A percentile compares a stretch with the other conserved stretches of the same genome.
Conservation (phyloP, 2,329 filamentous ascomycete species). For the Penicillium aurantiogriseum region DNA sequence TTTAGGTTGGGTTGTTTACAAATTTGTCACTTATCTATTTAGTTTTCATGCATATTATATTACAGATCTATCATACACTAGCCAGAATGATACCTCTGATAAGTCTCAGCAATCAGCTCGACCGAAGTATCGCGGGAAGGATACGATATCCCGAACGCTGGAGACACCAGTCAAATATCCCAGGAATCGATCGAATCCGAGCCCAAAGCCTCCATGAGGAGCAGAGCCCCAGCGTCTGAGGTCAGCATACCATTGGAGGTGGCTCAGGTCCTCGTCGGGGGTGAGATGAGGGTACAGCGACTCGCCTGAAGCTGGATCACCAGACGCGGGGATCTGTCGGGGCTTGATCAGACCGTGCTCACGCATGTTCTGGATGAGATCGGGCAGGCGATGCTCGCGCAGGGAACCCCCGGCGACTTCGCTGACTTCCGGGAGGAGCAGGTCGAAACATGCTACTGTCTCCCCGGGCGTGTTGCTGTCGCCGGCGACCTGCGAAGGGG, state of each 20-base stretch:
- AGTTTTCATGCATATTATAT: slow-evolving; percentile 12
- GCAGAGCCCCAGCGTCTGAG: slow-evolving; percentile 87
- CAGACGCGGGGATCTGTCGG: slow-evolving; percentile 19
- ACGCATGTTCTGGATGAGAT: slow-evolving; percentile 69
- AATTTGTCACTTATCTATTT: neutral
- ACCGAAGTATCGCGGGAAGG: slow-evolving; percentile 72
- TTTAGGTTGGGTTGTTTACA: neutral
- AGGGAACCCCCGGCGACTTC: slow-evolving; percentile 87
- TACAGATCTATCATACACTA: slow-evolving; percentile 23
- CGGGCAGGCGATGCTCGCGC: slow-evolving; percentile 73
- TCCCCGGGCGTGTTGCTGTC: slow-evolving; percentile 20
- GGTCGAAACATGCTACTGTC: slow-evolving; percentile 87
- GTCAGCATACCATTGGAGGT: slow-evolving; percentile 82
- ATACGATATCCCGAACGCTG: slow-evolving; percentile 80
- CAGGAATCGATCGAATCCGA: slow-evolving; percentile 84
- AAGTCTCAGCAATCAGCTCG: slow-evolving; percentile 50
- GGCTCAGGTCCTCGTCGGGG: slow-evolving; percentile 44
- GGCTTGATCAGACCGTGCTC: slow-evolving; percentile 59
- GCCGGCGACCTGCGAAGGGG: slow-evolving; percentile 46
- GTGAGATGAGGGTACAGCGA: slow-evolving; percentile 37
- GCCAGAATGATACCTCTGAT: neutral
- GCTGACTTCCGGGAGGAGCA: slow-evolving; percentile 79
- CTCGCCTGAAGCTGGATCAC: slow-evolving; percentile 14
- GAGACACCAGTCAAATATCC: slow-evolving; percentile 78
- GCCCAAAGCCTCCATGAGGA: slow-evolving; percentile 84